These are phyloP conservation scores for Monoraphidium neglectum DNA, from an alignment of 139 green algal genomes.

Conservation along the genomic window DNA sequence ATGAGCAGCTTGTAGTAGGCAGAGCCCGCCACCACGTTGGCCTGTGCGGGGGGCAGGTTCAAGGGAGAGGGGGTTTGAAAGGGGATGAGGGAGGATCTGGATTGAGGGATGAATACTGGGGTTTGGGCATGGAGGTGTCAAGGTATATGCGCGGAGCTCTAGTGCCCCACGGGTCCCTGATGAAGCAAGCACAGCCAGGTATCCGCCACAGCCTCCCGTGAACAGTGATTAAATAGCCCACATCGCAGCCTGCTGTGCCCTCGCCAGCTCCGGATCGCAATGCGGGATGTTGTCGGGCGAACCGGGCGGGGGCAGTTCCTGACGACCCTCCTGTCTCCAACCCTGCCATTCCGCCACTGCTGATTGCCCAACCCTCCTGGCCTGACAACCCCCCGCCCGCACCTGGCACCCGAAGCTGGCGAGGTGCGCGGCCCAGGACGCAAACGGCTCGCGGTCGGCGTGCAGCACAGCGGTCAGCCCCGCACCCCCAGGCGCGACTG, in stretches of 20 bases:
- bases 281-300: no score
- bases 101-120: no score
- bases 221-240: no score
- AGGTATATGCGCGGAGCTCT: not conserved
- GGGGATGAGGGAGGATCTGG: not conserved
- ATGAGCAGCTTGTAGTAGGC: constrained; percentile 48
- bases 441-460: constrained; percentile 40
- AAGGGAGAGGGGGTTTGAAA: not conserved
- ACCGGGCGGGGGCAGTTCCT: no score
- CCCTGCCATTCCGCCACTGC: no score
- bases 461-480: constrained; percentile 34
- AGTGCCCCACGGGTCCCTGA: not conserved
- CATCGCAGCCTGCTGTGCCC: no score
- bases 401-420: constrained; percentile 43
- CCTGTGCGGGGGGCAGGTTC: constrained; percentile 18
- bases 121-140: not conserved
- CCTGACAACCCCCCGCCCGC: no score
- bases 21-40: constrained; percentile 38
- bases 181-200: no score
- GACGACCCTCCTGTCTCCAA: no score
- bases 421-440: constrained; percentile 32
- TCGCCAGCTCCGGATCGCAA: no score
- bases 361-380: no score
- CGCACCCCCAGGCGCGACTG: constrained; percentile 26
- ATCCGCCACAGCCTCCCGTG: no score